These are phyloP conservation scores for Fagus crenata DNA, from an alignment of 306 rosid species.

Conservation along the genomic window DNA sequence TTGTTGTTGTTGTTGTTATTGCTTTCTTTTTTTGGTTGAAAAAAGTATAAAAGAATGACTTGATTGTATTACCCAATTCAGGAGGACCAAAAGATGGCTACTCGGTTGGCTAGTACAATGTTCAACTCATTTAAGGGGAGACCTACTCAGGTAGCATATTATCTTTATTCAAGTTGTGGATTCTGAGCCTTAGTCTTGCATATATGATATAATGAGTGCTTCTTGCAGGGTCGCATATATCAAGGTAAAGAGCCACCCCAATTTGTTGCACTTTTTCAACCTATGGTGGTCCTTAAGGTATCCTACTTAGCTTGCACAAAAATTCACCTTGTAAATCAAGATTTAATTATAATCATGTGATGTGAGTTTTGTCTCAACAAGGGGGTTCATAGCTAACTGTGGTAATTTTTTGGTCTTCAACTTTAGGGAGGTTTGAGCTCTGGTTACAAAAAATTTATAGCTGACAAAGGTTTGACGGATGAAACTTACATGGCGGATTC, in stretches of 20 bases:
- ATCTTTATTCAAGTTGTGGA: conserved; percentile 32
- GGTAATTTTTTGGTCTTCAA: conserved; percentile 31
- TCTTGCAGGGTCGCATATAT: conserved; percentile 83
- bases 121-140: conserved; percentile 94
- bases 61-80: conserved; percentile 38
- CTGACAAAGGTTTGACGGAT: conserved; percentile 71
- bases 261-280: conserved; percentile 85
- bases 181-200: conserved; percentile 17
- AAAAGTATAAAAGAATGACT: conserved; percentile 12
- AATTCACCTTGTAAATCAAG: conserved; percentile 3
- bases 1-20: neutral
- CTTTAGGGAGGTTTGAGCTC: conserved; percentile 94
- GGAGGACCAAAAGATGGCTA: conserved; percentile 94
- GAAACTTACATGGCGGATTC: conserved; percentile 73
- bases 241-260: conserved; percentile 96
- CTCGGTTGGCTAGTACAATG: conserved; percentile 83
- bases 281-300: conserved; percentile 96
- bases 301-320: conserved; percentile 20
- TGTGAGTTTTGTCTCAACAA: neutral
- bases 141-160: conserved; percentile 84
- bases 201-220: conserved; percentile 24
- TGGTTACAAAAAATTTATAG: conserved; percentile 68
- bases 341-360: conserved; percentile 1
- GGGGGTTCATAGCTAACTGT: conserved; percentile 5
- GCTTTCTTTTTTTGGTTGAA: neutral